These are phyloP conservation scores for Lasiodiplodia sp. DNA, from an alignment of 2,329 filamentous ascomycete species.

Conservation along the genomic window DNA sequence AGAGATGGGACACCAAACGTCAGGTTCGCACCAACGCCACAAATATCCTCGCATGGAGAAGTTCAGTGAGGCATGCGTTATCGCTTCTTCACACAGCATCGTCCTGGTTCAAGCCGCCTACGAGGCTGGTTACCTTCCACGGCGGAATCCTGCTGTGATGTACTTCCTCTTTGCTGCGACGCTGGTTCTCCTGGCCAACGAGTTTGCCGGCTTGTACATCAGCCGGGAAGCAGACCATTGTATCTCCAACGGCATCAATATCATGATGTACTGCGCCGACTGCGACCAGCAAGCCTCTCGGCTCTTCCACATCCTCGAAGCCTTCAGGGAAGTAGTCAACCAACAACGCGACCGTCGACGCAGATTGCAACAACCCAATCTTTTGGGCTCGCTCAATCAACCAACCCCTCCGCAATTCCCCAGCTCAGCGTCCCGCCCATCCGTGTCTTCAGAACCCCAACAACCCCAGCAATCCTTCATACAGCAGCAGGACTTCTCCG, in stretches of 20 bases:
- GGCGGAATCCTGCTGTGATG: constrained; percentile 49
- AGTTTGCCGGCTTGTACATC: constrained; percentile 47
- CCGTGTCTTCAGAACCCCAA: not conserved
- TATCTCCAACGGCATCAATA: constrained; percentile 48
- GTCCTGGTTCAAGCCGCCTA: constrained; percentile 50
- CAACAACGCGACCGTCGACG: constrained; percentile 40
- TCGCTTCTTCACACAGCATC: constrained; percentile 51
- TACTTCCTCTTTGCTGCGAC: constrained; percentile 53
- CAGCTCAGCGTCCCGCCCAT: constrained; percentile 22
- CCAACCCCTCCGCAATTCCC: constrained; percentile 22
- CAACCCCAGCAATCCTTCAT: not conserved
- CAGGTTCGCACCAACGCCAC: constrained; percentile 36
- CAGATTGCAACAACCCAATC: constrained; percentile 35
- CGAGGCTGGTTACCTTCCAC: constrained; percentile 50
- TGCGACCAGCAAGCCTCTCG: constrained; percentile 50
- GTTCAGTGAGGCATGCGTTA: constrained; percentile 53
- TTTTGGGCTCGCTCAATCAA: constrained; percentile 30
- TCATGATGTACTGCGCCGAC: constrained; percentile 51
- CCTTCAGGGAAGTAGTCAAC: constrained; percentile 48
- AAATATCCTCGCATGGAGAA: constrained; percentile 54
- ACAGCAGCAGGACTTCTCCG: not conserved
- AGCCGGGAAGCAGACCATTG: constrained; percentile 45
- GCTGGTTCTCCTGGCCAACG: constrained; percentile 50
- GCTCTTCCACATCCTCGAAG: constrained; percentile 47
- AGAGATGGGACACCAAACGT: constrained; percentile 39